Evolutionary conservation across 2,329 filamentous ascomycete genomes (phyloP).

Genomic region (Cercospora janseana): DNA sequence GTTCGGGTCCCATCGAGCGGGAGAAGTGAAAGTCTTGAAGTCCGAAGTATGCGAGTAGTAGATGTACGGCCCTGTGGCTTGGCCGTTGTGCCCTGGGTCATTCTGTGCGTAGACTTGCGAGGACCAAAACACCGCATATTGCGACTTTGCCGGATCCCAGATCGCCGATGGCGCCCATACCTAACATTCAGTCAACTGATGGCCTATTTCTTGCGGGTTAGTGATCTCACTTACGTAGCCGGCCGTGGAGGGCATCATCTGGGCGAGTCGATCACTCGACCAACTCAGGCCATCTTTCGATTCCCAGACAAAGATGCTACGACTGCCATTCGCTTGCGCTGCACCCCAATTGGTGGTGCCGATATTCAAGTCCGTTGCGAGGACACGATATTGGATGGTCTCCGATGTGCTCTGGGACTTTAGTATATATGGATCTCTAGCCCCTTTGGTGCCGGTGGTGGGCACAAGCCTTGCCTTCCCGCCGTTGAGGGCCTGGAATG

Average conservation of each 20-base stretch:
- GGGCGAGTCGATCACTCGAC: background rate
- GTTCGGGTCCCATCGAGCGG: background rate
- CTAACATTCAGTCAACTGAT: background rate
- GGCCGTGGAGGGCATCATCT: background rate
- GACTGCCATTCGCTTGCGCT: background rate
- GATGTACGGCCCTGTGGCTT: background rate
- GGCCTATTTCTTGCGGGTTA: background rate
- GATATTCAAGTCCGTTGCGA: constrained; percentile 1
- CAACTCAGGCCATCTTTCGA: background rate
- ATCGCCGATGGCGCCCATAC: constrained; percentile 3
- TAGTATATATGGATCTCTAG: constrained; percentile 2
- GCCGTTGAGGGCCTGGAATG: background rate
- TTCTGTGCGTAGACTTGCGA: background rate
- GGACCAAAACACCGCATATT: constrained; percentile 1
- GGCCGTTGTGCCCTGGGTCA: constrained; percentile 1
- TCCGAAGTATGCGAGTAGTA: constrained; percentile 4
- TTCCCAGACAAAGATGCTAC: background rate
- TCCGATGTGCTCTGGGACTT: constrained; percentile 3
- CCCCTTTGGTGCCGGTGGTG: background rate
- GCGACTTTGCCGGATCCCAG: background rate
- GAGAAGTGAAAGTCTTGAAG: background rate
- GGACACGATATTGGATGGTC: background rate
- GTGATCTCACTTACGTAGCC: background rate
- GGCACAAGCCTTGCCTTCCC: background rate
- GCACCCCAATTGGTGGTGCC: background rate